phyloP scores from a whole-genome alignment of 176 grass and related monocot species.

The Poa pratensis region DNA sequence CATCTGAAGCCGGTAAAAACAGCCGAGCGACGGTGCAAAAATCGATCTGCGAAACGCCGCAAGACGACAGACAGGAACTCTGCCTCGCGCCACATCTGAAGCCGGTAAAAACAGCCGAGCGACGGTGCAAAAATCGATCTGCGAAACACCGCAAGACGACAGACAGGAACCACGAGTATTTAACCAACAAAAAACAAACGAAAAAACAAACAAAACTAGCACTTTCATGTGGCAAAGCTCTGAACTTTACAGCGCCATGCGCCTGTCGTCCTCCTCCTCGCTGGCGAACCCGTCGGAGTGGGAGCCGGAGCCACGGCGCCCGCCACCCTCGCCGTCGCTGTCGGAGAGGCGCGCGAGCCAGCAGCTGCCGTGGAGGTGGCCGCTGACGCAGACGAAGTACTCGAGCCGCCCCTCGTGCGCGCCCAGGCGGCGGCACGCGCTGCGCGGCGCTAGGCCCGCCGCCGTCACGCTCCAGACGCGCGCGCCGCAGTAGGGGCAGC shows the following conservation, averaged over 20 bases:
- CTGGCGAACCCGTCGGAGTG: conserved; percentile 6
- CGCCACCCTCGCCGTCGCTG: conserved; percentile 2
- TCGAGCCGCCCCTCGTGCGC: conserved; percentile 54
- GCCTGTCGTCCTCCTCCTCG: conserved; percentile 7
- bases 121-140: neutral
- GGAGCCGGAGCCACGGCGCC: neutral
- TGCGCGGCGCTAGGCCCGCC: conserved; percentile 58
- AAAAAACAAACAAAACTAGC: neutral
- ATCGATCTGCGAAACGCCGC: neutral
- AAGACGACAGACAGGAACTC: neutral
- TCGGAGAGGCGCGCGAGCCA: conserved; percentile 70
- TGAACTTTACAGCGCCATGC: conserved; percentile 1
- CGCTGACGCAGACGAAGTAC: conserved; percentile 91
- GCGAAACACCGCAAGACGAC: neutral
- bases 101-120: neutral
- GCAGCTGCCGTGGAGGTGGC: conserved; percentile 83
- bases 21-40: neutral
- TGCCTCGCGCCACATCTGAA: neutral
- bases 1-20: neutral
- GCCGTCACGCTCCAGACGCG: conserved; percentile 86
- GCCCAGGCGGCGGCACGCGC: conserved; percentile 63
- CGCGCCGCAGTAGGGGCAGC: conserved; percentile 82
- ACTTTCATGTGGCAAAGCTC: neutral
- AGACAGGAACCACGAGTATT: neutral
- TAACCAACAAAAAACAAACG: neutral